phyloP scores from a whole-genome alignment of 2,329 filamentous ascomycete genomes.

The Fusarium vanettenii region DNA sequence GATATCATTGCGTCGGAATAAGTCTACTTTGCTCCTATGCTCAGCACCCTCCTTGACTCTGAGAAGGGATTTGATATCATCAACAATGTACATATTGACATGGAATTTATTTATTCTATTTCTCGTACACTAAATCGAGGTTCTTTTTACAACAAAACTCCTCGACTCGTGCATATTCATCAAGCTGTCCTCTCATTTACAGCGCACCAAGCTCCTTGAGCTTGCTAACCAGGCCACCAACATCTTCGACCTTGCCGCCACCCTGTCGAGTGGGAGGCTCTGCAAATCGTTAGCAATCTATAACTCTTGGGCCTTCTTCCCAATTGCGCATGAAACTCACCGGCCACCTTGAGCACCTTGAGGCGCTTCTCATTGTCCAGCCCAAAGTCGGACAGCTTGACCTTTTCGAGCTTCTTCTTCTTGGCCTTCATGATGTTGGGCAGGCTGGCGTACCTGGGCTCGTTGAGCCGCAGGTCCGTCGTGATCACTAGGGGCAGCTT shows the following conservation, averaged over 20 bases:
- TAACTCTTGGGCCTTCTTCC: neutral
- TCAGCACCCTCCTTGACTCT: neutral
- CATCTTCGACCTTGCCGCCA: constrained; percentile 96
- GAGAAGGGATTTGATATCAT: neutral
- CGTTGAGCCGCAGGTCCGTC: constrained; percentile 92
- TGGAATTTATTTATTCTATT: neutral
- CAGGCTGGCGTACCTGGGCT: constrained; percentile 93
- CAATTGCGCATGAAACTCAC: constrained; percentile 59
- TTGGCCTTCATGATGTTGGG: constrained; percentile 99
- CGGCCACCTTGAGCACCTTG: constrained; percentile 90
- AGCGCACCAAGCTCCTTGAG: constrained; percentile 96
- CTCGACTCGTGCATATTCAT: neutral
- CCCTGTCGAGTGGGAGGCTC: constrained; percentile 91
- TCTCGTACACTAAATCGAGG: neutral
- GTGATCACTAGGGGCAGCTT: constrained; percentile 94
- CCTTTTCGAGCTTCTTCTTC: constrained; percentile 99
- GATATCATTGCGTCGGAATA: neutral
- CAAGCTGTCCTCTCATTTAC: constrained; percentile 55
- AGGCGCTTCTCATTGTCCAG: constrained; percentile 79
- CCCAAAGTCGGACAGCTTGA: constrained; percentile 84
- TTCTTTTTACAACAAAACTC: neutral
- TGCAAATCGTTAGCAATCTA: constrained; percentile 47
- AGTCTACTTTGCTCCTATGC: neutral
- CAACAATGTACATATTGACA: neutral
- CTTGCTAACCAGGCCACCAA: constrained; percentile 92